phyloP scores from a whole-genome alignment of 495 filamentous ascomycete species.

The Achaetomiella virescens region DNA sequence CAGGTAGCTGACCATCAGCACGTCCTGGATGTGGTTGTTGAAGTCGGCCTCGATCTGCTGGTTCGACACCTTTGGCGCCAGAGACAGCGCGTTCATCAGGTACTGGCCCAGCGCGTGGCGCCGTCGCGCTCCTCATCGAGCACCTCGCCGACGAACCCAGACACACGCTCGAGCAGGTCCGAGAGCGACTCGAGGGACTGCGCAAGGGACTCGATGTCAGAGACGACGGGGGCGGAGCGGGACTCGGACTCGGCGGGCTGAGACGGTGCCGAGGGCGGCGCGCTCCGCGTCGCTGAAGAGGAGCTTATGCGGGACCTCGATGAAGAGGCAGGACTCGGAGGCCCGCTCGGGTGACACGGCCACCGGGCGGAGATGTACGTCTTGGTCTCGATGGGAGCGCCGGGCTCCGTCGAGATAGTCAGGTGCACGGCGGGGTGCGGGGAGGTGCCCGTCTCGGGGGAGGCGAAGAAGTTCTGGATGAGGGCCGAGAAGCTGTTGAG shows the following conservation, averaged over 20 bases:
- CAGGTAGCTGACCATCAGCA: slow-evolving; percentile 91
- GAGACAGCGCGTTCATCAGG: slow-evolving; percentile 80
- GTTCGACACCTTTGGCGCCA: slow-evolving; percentile 89
- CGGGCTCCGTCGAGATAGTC: slow-evolving; percentile 82
- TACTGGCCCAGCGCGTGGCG: slow-evolving; percentile 85
- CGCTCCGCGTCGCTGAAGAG: slow-evolving; percentile 89
- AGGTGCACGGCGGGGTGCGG: slow-evolving; percentile 94
- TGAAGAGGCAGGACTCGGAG: slow-evolving; percentile 90
- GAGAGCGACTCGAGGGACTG: slow-evolving; percentile 77
- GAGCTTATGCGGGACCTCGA: slow-evolving; percentile 83
- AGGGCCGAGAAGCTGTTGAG: slow-evolving; percentile 96
- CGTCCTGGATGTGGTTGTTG: slow-evolving; percentile 99
- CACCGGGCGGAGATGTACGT: slow-evolving; percentile 94
- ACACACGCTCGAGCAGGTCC: slow-evolving; percentile 81
- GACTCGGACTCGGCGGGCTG: slow-evolving; percentile 72
- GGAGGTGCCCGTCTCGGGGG: slow-evolving; percentile 91
- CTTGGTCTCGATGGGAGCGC: slow-evolving; percentile 73
- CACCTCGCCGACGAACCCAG: slow-evolving; percentile 81
- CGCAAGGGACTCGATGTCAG: slow-evolving; percentile 84
- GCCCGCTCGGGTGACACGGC: slow-evolving; percentile 92
- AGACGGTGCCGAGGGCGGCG: slow-evolving; percentile 79
- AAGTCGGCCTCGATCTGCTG: slow-evolving; percentile 91
- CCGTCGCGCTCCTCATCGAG: slow-evolving; percentile 56
- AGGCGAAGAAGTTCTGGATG: slow-evolving; percentile 99
- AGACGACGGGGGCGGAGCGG: slow-evolving; percentile 61